These are phyloP conservation scores for Botrytis pseudocinerea DNA, from an alignment of 2,329 filamentous ascomycete species.

Conservation along the genomic window DNA sequence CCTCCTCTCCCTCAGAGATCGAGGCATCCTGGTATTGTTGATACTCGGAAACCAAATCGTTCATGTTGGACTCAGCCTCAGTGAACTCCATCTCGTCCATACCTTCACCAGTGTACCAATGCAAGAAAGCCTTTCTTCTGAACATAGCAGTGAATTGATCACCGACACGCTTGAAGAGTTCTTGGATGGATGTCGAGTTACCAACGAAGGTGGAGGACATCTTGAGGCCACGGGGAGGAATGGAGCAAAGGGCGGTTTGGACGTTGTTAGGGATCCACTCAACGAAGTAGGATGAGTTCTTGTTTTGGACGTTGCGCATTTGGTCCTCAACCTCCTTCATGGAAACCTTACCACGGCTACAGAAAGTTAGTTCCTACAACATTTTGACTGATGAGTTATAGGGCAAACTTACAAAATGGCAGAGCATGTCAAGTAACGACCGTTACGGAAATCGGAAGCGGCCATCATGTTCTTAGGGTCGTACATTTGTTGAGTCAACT, in stretches of 20 bases:
- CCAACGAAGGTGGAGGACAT: constrained; percentile 99
- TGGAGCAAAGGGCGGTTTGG: constrained; percentile 98
- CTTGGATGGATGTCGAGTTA: constrained; percentile 99
- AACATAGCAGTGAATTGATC: constrained; percentile 99
- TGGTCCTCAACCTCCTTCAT: constrained; percentile 99
- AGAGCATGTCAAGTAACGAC: constrained; percentile 98
- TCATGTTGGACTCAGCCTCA: constrained; percentile 99
- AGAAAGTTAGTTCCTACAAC: constrained; percentile 39
- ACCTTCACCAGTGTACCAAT: constrained; percentile 99
- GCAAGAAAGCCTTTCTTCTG: constrained; percentile 99
- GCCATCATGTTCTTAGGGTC: constrained; percentile 99
- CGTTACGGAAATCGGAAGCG: constrained; percentile 99
- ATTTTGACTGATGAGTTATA: neutral
- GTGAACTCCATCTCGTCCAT: constrained; percentile 99
- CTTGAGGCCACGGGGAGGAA: constrained; percentile 94
- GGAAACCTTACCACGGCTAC: constrained; percentile 93
- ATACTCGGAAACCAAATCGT: constrained; percentile 98
- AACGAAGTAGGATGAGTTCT: constrained; percentile 99
- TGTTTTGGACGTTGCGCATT: constrained; percentile 99
- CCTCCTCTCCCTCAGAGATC: constrained; percentile 95
- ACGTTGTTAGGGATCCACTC: constrained; percentile 99
- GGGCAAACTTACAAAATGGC: constrained; percentile 74
- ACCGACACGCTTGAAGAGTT: constrained; percentile 99
- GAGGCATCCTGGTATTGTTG: constrained; percentile 99
- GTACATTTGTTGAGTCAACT: constrained; percentile 99